Conservation (phyloP, 441 rosid genomes). For the Mallotus repandus region DNA sequence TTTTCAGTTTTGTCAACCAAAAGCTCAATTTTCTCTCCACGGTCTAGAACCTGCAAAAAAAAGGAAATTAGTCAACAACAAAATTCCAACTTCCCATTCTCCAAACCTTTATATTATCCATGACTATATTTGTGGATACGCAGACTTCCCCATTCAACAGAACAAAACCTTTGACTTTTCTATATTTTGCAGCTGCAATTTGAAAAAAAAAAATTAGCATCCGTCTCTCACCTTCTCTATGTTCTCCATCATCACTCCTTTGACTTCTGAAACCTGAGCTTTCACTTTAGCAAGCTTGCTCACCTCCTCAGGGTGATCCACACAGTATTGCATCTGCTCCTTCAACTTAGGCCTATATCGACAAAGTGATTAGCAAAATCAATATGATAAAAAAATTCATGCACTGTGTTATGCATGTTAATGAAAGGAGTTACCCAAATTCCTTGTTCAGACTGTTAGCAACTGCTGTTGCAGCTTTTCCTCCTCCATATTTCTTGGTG, state of each 20-base stretch:
- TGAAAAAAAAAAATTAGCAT: neutral
- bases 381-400: constrained; percentile 1
- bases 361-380: constrained; percentile 6
- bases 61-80: constrained; percentile 6
- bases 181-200: neutral
- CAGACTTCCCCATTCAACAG: neutral
- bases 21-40: constrained; percentile 97
- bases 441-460: constrained; percentile 79
- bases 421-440: constrained; percentile 56
- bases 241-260: constrained; percentile 89
- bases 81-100: neutral
- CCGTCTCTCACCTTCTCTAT: constrained; percentile 59
- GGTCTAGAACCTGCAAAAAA: constrained; percentile 86
- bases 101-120: neutral
- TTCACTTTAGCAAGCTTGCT: constrained; percentile 76
- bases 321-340: constrained; percentile 81
- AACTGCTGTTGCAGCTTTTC: constrained; percentile 74
- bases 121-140: too few species aligned
- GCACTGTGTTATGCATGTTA: neutral
- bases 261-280: constrained; percentile 85
- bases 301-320: constrained; percentile 74
- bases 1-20: constrained; percentile 96
- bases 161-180: constrained; percentile 2
- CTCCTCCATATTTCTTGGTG: constrained; percentile 76
- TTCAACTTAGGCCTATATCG: constrained; percentile 61